Conservation (phyloP, 2,329 filamentous ascomycete species). For the Fusarium sp. region DNA sequence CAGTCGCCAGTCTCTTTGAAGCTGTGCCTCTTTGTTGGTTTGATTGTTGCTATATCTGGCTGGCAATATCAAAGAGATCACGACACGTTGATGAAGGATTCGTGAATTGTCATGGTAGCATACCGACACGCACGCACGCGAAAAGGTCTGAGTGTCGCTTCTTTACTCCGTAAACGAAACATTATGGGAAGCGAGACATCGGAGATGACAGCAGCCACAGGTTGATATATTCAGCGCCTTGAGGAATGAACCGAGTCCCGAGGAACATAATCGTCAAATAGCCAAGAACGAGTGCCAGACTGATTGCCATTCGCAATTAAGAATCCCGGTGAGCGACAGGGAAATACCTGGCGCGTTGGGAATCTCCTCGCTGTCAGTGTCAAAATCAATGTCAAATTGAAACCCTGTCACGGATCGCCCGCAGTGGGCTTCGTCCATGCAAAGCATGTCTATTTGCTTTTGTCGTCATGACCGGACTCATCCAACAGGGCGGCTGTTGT, state of each 20-base stretch:
- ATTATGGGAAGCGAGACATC: slow-evolving; percentile 27
- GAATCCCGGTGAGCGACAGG: slow-evolving; percentile 13
- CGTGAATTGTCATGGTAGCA: slow-evolving; percentile 3
- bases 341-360: background rate
- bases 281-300: slow-evolving; percentile 8
- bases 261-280: slow-evolving; percentile 10
- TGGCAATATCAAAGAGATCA: slow-evolving; percentile 14
- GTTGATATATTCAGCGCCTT: background rate
- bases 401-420: slow-evolving; percentile 25
- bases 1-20: slow-evolving; percentile 18
- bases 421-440: slow-evolving; percentile 27
- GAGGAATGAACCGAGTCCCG: slow-evolving; percentile 26
- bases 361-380: background rate
- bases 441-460: slow-evolving; percentile 34
- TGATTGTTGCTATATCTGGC: slow-evolving; percentile 20
- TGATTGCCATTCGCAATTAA: slow-evolving; percentile 24
- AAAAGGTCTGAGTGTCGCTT: background rate
- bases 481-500: slow-evolving; percentile 6
- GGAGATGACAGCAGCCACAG: slow-evolving; percentile 17
- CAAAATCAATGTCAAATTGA: slow-evolving; percentile 13
- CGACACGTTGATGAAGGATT: slow-evolving; percentile 19
- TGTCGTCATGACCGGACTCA: slow-evolving; percentile 13
- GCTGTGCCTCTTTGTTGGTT: slow-evolving; percentile 19
- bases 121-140: background rate
- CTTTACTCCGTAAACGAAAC: slow-evolving; percentile 26